phyloP scores from a whole-genome alignment of 768 basidiomycete species.

The Lentinula raphanica region DNA sequence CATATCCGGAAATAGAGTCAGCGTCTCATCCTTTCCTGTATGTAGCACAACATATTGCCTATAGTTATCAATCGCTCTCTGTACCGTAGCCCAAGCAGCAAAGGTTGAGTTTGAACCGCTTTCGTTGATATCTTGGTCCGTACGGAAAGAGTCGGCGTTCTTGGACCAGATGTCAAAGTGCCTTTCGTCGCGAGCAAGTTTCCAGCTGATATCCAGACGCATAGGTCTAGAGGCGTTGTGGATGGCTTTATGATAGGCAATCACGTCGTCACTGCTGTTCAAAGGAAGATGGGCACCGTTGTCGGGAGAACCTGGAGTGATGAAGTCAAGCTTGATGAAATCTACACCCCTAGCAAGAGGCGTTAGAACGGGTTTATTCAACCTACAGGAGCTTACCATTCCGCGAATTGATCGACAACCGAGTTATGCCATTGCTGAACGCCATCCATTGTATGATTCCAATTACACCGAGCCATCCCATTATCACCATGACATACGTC shows the following conservation, averaged over 20 bases:
- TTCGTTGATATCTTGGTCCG: slow-evolving; percentile 12
- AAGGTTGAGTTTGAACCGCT: slow-evolving; percentile 1
- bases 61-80: slow-evolving; percentile 10
- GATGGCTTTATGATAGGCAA: slow-evolving; percentile 9
- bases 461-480: slow-evolving; percentile 7
- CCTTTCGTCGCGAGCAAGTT: slow-evolving; percentile 5
- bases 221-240: slow-evolving; percentile 6
- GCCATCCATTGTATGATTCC: slow-evolving; percentile 4
- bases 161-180: slow-evolving; percentile 7
- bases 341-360: slow-evolving; percentile 5
- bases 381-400: slow-evolving; percentile 3
- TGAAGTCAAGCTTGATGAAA: slow-evolving; percentile 12
- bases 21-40: slow-evolving; percentile 1
- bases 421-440: slow-evolving; percentile 11
- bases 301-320: slow-evolving; percentile 10
- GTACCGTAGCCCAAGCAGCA: slow-evolving; percentile 8
- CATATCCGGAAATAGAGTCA: slow-evolving; percentile 9
- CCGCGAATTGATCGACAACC: slow-evolving; percentile 8
- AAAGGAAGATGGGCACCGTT: slow-evolving; percentile 7
- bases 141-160: slow-evolving; percentile 9
- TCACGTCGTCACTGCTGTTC: slow-evolving; percentile 2
- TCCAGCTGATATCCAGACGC: slow-evolving; percentile 12
- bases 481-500: slow-evolving; percentile 8
- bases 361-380: background rate
- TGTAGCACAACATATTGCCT: slow-evolving; percentile 7